Evolutionary conservation across 805 yeast genomes (phyloP).

Genomic region (Saitoella complicata): DNA sequence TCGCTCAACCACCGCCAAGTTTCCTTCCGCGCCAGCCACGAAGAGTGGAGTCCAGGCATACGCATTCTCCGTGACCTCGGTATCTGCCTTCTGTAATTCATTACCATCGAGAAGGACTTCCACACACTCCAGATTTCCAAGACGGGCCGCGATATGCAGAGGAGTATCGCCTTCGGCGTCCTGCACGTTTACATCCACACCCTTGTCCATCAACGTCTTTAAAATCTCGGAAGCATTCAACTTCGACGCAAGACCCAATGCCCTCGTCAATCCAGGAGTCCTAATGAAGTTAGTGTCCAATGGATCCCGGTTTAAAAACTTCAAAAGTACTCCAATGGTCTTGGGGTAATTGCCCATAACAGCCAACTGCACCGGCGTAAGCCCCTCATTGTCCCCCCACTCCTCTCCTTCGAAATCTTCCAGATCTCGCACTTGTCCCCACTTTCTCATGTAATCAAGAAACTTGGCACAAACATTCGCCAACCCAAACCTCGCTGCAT

Average conservation of each 20-base stretch:
- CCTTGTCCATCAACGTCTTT: slow-evolving; percentile 34
- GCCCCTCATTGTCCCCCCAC: slow-evolving; percentile 46
- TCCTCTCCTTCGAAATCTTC: slow-evolving; percentile 15
- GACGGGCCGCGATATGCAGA: slow-evolving; percentile 61
- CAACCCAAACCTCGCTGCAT: slow-evolving; percentile 75
- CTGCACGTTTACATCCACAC: slow-evolving; percentile 46
- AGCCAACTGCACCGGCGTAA: slow-evolving; percentile 72
- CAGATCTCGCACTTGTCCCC: slow-evolving; percentile 26
- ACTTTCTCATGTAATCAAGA: slow-evolving; percentile 36
- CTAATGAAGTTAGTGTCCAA: no score
- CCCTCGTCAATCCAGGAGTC: no score
- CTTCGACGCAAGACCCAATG: slow-evolving; percentile 38
- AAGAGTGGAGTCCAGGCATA: slow-evolving; percentile 94
- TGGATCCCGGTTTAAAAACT: slow-evolving; percentile 14
- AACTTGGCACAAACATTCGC: slow-evolving; percentile 43
- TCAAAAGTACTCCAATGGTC: slow-evolving; percentile 46
- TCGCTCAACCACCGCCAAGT: slow-evolving; percentile 34
- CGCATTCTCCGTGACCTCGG: slow-evolving; percentile 58
- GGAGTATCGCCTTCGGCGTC: slow-evolving; percentile 65
- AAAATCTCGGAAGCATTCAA: slow-evolving; percentile 45
- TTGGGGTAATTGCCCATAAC: slow-evolving; percentile 69
- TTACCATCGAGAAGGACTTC: slow-evolving; percentile 34
- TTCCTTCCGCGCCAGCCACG: slow-evolving; percentile 80
- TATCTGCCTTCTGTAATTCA: slow-evolving; percentile 36
- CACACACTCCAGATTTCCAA: slow-evolving; percentile 39